These are phyloP conservation scores for Dendrocalamus sinicus DNA, from an alignment of 176 grass and related monocot genomes.

Conservation along the genomic window DNA sequence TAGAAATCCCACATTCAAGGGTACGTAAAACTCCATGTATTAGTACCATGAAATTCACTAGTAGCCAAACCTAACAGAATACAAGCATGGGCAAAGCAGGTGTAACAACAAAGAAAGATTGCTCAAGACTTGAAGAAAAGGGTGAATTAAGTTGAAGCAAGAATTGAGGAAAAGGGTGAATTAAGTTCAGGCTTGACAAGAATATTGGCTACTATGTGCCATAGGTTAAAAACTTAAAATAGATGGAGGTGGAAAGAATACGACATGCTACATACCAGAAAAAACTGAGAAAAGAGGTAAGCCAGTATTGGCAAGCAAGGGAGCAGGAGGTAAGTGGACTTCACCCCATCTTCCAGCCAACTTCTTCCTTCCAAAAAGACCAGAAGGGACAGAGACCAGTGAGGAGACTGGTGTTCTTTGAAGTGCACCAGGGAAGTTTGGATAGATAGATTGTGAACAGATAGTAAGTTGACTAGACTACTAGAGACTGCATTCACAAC, in stretches of 20 bases:
- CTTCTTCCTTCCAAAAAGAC: constrained; percentile 50
- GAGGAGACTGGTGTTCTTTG: constrained; percentile 20
- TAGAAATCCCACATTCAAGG: neutral
- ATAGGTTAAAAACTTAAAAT: neutral
- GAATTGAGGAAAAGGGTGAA: neutral
- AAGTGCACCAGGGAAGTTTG: neutral
- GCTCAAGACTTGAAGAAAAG: neutral
- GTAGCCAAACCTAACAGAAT: neutral
- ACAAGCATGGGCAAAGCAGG: neutral
- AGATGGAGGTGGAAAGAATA: neutral
- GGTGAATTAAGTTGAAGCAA: neutral
- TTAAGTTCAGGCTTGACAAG: neutral
- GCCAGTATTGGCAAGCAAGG: neutral
- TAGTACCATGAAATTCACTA: neutral
- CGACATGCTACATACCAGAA: neutral
- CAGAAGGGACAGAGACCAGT: constrained; percentile 38
- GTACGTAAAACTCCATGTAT: neutral
- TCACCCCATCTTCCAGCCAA: constrained; percentile 10
- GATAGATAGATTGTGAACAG: constrained; percentile 20
- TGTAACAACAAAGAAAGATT: constrained; percentile 4
- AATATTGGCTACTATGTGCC: neutral
- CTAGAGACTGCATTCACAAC: neutral
- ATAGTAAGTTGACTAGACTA: constrained; percentile 7
- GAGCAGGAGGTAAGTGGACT: neutral
- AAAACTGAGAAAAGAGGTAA: neutral